Conservation (phyloP, 176 grass and related monocot genomes). For the bread wheat (Triticum aestivum) region IWGSC_CS_RefSeq_v2.1 NC_057808.1:429151277-429151776, state of each 20-base stretch:
- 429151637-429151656: no score
- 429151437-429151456: constrained; percentile 55
- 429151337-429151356: constrained; percentile 16
- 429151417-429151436: constrained; percentile 24
- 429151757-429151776: constrained; percentile 39
- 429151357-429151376: constrained; percentile 3
- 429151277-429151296: constrained; percentile 80
- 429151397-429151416: constrained; percentile 49
- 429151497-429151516: constrained; percentile 27
- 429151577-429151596: no score
- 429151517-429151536: neutral
- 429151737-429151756: neutral
- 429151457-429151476: constrained; percentile 70
- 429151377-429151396: constrained; percentile 28
- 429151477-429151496: constrained; percentile 77
- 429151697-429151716: neutral
- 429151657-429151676: no score
- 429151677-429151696: neutral
- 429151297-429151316: constrained; percentile 81
- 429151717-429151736: neutral
- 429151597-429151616: neutral
- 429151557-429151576: neutral
- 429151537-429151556: neutral
- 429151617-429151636: no score
- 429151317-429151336: constrained; percentile 73